Evolutionary conservation across 73 alveolate species (phyloP).

Genomic region (Symbiodinium pilosum): DNA sequence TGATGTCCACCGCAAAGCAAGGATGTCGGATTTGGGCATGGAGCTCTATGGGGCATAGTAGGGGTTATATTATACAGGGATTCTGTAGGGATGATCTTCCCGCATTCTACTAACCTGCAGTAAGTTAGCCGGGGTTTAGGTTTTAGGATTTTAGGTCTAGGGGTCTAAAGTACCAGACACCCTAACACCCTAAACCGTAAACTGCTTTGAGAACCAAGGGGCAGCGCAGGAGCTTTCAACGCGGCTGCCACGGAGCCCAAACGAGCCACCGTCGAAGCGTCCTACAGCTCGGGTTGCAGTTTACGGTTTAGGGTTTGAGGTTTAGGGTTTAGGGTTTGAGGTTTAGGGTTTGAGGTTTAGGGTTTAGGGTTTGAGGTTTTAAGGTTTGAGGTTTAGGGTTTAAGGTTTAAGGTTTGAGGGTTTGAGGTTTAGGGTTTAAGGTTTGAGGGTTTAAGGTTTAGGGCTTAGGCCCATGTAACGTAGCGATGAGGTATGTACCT

Average conservation of each 20-base stretch:
- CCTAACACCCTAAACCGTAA: background rate
- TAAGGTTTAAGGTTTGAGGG: background rate
- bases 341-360: background rate
- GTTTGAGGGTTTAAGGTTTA: background rate
- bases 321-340: background rate
- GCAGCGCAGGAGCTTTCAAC: background rate
- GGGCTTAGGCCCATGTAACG: too few species aligned
- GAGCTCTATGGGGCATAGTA: too few species aligned
- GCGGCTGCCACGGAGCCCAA: slow-evolving; percentile 7
- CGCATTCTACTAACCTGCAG: too few species aligned
- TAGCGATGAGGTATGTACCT: too few species aligned
- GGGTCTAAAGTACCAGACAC: background rate
- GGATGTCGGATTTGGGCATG: too few species aligned
- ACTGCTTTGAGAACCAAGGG: background rate
- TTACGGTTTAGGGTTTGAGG: background rate
- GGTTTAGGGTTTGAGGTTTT: background rate
- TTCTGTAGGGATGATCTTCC: too few species aligned
- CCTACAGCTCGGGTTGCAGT: background rate
- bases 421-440: background rate
- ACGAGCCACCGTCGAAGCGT: background rate
- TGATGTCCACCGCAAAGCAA: too few species aligned
- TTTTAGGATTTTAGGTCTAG: background rate
- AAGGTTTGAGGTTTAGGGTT: background rate
- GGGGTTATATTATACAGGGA: too few species aligned
- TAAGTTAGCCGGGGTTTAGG: background rate